Evolutionary conservation across 1,284 basidiomycete species (phyloP), one percentile per base, ranked within the genome.

Genomic region (Ustilago cynodontis): DNA sequence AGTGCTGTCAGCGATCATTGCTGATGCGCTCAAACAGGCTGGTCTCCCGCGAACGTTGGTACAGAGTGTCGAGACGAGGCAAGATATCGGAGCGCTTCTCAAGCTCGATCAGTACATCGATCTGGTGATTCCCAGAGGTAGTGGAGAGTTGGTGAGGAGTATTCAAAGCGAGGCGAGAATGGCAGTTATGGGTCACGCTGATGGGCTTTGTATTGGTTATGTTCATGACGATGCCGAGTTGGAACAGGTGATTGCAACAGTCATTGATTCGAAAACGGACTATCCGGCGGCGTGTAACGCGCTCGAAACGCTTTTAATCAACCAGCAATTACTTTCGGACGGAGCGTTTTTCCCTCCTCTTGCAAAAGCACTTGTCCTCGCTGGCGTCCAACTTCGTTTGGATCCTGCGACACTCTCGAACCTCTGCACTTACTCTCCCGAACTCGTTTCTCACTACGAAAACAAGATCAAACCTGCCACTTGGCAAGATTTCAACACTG

Each of bases 161-260:
- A 98, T 99, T 65, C 94, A 98, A 86, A 92, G 93, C 70, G 91
- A 89, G 72, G 97, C 96, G 0, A 89, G 93, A 62, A 98, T 99
- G 75, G 92, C 97, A 1, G 97, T 99, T 51, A 98, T 99, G 95
- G 97, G 97, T 1, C 97, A 99, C 84, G 96, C 97, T 4, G 96
- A 99, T 86, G 96, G 96, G 0, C 88, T 98, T 10, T 99, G 96
- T 86, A 90, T 91, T 6, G 91, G 95, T 1, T 98, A 92, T 86
- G 87, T 99, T 3, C 96, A 99, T 86, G 90, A 93, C 76, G 89
- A 89, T 39, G 96, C 95, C 0, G 90, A 93, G 78, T 80, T 88
- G 49, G 89, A 90, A 53, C 97, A 94, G 86, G 93, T 94, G 0
- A 87, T 92, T 37, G 89, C 94, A 16, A 89, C 98, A 9, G 90